Evolutionary conservation across 2,329 filamentous ascomycete genomes (phyloP), one percentile per base, ranked within the genome.

Genomic region (Purpureocillium lavendulum): DNA sequence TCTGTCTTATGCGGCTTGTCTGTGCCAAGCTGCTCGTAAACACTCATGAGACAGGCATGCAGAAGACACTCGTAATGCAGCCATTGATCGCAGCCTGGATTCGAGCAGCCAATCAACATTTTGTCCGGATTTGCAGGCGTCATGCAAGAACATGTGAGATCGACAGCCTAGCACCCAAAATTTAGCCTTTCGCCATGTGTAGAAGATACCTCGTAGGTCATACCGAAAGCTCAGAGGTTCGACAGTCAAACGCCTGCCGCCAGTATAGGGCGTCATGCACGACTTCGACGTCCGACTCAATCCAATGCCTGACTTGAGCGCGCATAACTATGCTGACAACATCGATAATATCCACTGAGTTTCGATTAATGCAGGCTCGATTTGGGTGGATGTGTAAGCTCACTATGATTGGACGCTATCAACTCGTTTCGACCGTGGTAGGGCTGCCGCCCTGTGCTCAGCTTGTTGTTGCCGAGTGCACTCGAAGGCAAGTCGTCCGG

Each of bases 381-480:
- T 7, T 6, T 6, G 6, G 21, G 6, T 6, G 21, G 21, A 10
- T 26, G n/a, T n/a, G n/a, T n/a, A 35, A 24, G 58, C 71, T 51
- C 64, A 78, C 74, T 85, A 47, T 86, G 77, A 51, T 87, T 87
- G 30, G 80, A 84, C 1, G 81, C 80, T 41, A 87, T 73, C 39
- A 87, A 54, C 57, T 87, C 83, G 47, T 77, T 75, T 38, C 66
- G 61, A 15, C 81, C 83, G 49, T 87, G 83, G 50, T 86, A 83
- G 3, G 73, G 63, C 51, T 82, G 73, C 26, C 80, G 72, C n/a
- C 73, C 72, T 30, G 66, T 60, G 3, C 75, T 59, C 2, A 50
- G 51, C 45, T 63, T 73, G 53, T 66, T 74, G 26, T 69, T 69
- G 37, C 75, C 71, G 36, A 65, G 56, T 0, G 72, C 75, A 29